phyloP scores from a whole-genome alignment of 192 early-diverging fungal species.

The Bifiguratus adelaidae region DNA sequence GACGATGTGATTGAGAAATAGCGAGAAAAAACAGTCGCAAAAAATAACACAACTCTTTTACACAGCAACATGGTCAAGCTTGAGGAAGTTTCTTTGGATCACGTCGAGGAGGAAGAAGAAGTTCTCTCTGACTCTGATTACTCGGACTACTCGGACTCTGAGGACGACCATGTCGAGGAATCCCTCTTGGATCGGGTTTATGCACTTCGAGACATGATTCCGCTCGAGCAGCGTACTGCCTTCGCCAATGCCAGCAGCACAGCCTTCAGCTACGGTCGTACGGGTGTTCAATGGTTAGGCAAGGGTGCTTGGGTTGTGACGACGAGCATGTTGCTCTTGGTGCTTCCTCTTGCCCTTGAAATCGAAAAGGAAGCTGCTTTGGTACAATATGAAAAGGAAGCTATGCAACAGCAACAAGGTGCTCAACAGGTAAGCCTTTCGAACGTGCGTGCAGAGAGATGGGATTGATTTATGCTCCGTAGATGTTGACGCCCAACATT shows the following conservation, averaged over 20 bases:
- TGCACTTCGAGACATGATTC: conserved; percentile 85
- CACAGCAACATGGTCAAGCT: conserved; percentile 32
- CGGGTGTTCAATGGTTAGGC: conserved; percentile 54
- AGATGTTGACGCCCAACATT: not conserved
- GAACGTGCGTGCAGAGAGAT: too few species aligned
- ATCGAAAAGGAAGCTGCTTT: conserved; percentile 80
- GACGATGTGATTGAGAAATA: too few species aligned
- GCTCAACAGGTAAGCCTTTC: conserved; percentile 30
- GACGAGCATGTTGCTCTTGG: conserved; percentile 72
- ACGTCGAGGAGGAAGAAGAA: conserved; percentile 32
- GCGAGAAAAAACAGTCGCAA: too few species aligned
- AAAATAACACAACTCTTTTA: too few species aligned
- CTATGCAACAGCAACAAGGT: conserved; percentile 34
- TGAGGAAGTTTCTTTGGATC: conserved; percentile 33
- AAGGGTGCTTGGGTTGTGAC: conserved; percentile 85
- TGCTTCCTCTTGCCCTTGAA: conserved; percentile 80
- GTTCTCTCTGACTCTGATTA: conserved; percentile 39
- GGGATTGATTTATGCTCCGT: too few species aligned
- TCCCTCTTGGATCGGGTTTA: conserved; percentile 69
- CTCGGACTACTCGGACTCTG: conserved; percentile 48
- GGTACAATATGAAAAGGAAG: conserved; percentile 70
- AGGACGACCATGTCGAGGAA: conserved; percentile 69
- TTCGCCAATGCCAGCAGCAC: conserved; percentile 45
- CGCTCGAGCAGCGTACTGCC: conserved; percentile 55
- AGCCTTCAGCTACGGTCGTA: conserved; percentile 43